phyloP scores from a whole-genome alignment of 805 yeast genomes.

The Candida qinlingensis region DNA sequence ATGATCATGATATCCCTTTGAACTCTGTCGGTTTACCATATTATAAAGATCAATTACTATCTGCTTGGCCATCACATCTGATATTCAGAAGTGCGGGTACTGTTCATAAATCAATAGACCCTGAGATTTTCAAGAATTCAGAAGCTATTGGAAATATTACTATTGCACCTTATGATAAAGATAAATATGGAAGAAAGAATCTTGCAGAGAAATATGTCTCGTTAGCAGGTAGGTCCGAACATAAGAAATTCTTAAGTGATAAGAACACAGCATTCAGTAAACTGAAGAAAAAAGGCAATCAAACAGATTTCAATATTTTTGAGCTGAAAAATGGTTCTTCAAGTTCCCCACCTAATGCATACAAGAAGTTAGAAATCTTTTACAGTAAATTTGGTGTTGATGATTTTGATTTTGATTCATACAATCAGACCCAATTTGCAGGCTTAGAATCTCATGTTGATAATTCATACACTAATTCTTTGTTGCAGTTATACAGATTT shows the following conservation, averaged over 20 bases:
- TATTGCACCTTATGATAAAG: conserved; percentile 49
- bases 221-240: conserved; percentile 26
- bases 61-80: conserved; percentile 70
- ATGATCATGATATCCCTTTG: conserved; percentile 50
- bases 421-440: conserved; percentile 66
- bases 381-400: conserved; percentile 90
- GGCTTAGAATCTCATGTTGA: conserved; percentile 89
- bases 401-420: conserved; percentile 86
- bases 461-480: conserved; percentile 70
- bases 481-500: conserved; percentile 76
- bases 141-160: conserved; percentile 32
- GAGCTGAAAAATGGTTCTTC: conserved; percentile 26
- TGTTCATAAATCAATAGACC: conserved; percentile 49
- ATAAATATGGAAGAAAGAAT: conserved; percentile 54
- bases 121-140: conserved; percentile 34
- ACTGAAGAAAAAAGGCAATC: conserved; percentile 14
- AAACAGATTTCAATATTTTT: conserved; percentile 24
- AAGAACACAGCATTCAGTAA: conserved; percentile 26
- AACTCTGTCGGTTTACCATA: conserved; percentile 81
- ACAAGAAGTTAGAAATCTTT: conserved; percentile 64
- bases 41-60: conserved; percentile 68
- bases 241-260: conserved; percentile 52
- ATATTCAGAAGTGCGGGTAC: conserved; percentile 60
- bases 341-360: conserved; percentile 64
- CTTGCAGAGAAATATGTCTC: conserved; percentile 38